Percentiles rank a stretch among this genome's conserved stretches.
Conservation (phyloP, 2,329 filamentous ascomycete genomes). For the Aplosporella prunicola region DNA sequence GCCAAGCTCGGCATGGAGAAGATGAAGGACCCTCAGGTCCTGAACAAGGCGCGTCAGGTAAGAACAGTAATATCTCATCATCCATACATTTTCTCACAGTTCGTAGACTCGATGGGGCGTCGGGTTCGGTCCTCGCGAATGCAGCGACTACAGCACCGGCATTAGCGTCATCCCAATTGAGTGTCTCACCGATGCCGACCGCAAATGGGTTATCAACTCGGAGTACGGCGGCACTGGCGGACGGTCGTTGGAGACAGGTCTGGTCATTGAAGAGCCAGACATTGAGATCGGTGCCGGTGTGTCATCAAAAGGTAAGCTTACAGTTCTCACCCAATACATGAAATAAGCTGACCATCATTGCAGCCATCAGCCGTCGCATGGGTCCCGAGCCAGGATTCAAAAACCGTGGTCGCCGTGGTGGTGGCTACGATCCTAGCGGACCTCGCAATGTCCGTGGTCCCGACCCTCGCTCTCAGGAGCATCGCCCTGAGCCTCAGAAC, state of each 20-base stretch:
- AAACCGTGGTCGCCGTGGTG: conserved; percentile 2
- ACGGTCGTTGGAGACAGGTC: conserved; percentile 64
- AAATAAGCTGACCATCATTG: conserved; percentile 12
- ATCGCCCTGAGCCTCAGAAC: conserved; percentile 27
- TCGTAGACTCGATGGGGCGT: conserved; percentile 88
- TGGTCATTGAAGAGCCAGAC: conserved; percentile 93
- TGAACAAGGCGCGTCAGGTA: conserved; percentile 48
- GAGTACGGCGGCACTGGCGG: conserved; percentile 91
- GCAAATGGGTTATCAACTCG: conserved; percentile 93
- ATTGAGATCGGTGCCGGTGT: conserved; percentile 98
- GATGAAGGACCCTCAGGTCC: conserved; percentile 59
- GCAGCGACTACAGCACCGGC: conserved; percentile 88
- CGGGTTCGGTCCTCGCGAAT: conserved; percentile 91
- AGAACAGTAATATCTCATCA: conserved; percentile 5
- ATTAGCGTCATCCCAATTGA: conserved; percentile 89
- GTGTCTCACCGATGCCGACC: conserved; percentile 88
- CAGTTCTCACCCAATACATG: conserved; percentile 17
- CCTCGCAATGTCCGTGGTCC: conserved; percentile 23
- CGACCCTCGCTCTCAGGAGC: conserved; percentile 16
- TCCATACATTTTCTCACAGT: conserved; percentile 1
- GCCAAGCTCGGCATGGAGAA: conserved; percentile 86
- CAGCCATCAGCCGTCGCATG: conserved; percentile 9
- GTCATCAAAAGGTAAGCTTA: conserved; percentile 62
- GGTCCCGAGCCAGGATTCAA: conserved; percentile 13
- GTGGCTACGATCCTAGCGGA: conserved; percentile 16